These are phyloP conservation scores for Luvunga scandens DNA, from an alignment of 345 rosid genomes.

Conservation along the genomic window DNA sequence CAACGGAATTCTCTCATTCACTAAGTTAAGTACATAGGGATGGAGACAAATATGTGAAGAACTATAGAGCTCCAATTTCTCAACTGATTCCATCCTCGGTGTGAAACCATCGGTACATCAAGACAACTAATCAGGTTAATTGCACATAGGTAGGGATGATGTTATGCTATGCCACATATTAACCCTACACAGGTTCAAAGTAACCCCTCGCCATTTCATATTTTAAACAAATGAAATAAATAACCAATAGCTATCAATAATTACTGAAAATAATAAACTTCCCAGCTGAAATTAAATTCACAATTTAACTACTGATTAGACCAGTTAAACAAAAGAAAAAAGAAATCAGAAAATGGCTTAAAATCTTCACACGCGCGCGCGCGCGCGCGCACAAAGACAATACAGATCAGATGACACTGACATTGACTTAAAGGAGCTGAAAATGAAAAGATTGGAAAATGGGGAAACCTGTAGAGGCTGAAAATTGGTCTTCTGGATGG, in stretches of 20 bases:
- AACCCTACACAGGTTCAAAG: too few species aligned
- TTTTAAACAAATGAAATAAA: too few species aligned
- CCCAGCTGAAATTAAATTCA: neutral
- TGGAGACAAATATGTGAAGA: neutral
- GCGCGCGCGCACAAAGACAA: too few species aligned
- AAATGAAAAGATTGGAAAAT: neutral
- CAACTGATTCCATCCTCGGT: neutral
- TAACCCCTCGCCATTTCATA: neutral
- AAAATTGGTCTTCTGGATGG: conserved; percentile 12
- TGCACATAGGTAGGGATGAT: neutral
- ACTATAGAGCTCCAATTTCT: neutral
- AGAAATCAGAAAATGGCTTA: neutral
- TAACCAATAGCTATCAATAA: too few species aligned
- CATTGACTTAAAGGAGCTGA: neutral
- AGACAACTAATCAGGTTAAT: neutral
- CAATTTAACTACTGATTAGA: neutral
- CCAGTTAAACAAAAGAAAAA: neutral
- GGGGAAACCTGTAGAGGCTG: conserved; percentile 40
- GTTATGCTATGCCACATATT: neutral
- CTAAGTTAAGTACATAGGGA: too few species aligned
- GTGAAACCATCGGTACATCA: neutral
- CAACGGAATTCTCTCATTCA: neutral
- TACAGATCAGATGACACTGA: neutral
- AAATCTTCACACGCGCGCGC: neutral
- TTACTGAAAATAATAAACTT: too few species aligned